Percentiles rank a stretch among this genome's conserved stretches.
phyloP scores from a whole-genome alignment of 2,329 filamentous ascomycete species.

The Rutstroemia sydowiana region DNA sequence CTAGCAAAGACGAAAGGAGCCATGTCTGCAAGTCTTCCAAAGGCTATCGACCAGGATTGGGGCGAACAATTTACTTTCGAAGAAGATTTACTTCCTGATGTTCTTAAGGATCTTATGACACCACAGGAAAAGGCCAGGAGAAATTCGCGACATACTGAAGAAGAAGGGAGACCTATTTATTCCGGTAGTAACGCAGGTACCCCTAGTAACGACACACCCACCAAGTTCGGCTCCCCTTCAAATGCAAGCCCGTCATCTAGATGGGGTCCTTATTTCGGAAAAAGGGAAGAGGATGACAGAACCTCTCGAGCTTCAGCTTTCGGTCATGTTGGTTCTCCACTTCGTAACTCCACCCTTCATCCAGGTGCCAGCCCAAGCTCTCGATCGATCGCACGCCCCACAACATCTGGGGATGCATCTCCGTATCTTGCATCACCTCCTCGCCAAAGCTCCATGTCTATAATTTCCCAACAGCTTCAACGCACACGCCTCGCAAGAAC shows the following conservation, averaged over 20 bases:
- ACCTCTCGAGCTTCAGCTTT: conserved; percentile 45
- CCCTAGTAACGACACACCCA: conserved; percentile 37
- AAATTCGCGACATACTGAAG: conserved; percentile 53
- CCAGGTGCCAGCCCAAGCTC: conserved; percentile 39
- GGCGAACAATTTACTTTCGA: conserved; percentile 68
- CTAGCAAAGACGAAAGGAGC: conserved; percentile 60
- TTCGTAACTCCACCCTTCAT: conserved; percentile 56
- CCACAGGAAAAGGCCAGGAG: conserved; percentile 60
- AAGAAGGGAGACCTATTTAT: conserved; percentile 36
- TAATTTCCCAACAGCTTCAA: conserved; percentile 55
- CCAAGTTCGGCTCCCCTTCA: conserved; percentile 55
- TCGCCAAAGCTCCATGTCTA: conserved; percentile 43
- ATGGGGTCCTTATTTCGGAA: conserved; percentile 54
- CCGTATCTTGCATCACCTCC: conserved; percentile 29
- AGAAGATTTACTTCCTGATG: conserved; percentile 78
- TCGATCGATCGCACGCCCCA: conserved; percentile 35
- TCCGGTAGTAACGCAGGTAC: conserved; percentile 36
- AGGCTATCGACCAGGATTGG: conserved; percentile 53
- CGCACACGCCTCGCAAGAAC: conserved; percentile 43
- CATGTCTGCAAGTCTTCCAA: conserved; percentile 62
- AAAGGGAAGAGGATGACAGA: conserved; percentile 45
- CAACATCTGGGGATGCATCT: conserved; percentile 25
- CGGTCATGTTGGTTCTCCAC: conserved; percentile 58
- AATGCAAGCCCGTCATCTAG: conserved; percentile 52
- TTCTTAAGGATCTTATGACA: conserved; percentile 58